These are phyloP conservation scores for Fusarium sp. DNA, from an alignment of 2,329 filamentous ascomycete genomes.

Conservation along the genomic window DNA sequence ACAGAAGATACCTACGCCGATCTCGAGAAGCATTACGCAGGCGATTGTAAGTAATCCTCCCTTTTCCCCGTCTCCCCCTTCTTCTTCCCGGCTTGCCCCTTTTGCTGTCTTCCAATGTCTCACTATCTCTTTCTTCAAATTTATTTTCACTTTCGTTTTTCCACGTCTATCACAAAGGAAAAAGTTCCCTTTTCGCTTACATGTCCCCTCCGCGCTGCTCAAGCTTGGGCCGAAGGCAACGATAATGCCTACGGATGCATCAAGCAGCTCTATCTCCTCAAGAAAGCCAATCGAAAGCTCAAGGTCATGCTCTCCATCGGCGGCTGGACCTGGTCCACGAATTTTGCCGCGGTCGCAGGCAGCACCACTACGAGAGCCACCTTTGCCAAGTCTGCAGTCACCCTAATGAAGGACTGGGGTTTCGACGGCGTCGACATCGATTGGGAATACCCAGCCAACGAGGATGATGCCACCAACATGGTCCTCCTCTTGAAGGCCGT, in stretches of 20 bases:
- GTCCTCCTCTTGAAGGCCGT: background rate
- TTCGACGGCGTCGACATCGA: background rate
- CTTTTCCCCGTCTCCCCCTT: background rate
- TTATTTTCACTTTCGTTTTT: background rate
- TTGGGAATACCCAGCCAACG: background rate
- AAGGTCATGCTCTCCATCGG: conserved; percentile 1
- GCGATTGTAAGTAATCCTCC: background rate
- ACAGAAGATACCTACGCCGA: background rate
- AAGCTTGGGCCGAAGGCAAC: background rate
- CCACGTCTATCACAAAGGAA: too few species aligned
- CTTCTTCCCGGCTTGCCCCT: too few species aligned
- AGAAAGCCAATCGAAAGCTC: background rate
- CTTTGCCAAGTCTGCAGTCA: background rate
- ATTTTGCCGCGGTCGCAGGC: background rate
- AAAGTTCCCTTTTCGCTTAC: background rate
- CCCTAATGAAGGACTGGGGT: background rate
- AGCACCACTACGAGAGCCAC: background rate
- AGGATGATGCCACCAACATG: background rate
- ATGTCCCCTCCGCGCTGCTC: background rate
- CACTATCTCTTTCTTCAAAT: too few species aligned
- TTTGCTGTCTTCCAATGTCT: too few species aligned
- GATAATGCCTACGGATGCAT: background rate
- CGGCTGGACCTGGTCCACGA: background rate
- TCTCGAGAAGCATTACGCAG: background rate
- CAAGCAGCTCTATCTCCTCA: background rate